A percentile compares a stretch with the other conserved stretches of the same genome.
These are phyloP conservation scores for Russula griseocarnosa DNA, from an alignment of 768 basidiomycete genomes.

Conservation along the genomic window DNA sequence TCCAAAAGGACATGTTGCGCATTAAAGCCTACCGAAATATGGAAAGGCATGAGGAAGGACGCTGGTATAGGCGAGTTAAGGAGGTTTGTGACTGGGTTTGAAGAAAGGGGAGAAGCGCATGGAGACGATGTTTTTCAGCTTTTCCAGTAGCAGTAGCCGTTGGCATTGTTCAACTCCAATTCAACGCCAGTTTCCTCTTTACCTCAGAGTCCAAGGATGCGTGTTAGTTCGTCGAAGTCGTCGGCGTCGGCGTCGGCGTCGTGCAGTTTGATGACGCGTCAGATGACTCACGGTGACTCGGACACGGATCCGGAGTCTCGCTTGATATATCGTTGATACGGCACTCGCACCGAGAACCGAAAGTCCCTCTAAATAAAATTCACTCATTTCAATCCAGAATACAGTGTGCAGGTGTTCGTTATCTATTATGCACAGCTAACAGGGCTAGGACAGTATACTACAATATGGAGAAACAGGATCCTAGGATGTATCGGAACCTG, in stretches of 20 bases:
- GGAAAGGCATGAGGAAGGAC: conserved; percentile 84
- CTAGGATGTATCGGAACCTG: background rate
- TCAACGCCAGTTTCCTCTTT: background rate
- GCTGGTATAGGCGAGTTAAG: conserved; percentile 73
- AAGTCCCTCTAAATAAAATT: background rate
- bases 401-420: too few relatives aligned
- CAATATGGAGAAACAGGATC: background rate
- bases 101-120: conserved; percentile 72
- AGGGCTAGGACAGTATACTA: background rate
- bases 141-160: conserved; percentile 9
- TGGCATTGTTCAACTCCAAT: conserved; percentile 17
- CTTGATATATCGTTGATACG: background rate
- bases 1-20: background rate
- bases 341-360: background rate
- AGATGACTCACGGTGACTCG: background rate
- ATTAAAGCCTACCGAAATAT: conserved; percentile 66
- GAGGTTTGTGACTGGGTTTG: conserved; percentile 76
- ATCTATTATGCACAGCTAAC: too few relatives aligned
- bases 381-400: background rate
- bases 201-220: conserved; percentile 9
- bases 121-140: conserved; percentile 31
- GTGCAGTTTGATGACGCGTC: background rate
- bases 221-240: background rate
- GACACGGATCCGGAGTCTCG: too few relatives aligned
- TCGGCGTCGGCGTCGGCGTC: background rate